phyloP scores from a whole-genome alignment of 768 basidiomycete genomes.

The Botryobasidium botryosum region DNA sequence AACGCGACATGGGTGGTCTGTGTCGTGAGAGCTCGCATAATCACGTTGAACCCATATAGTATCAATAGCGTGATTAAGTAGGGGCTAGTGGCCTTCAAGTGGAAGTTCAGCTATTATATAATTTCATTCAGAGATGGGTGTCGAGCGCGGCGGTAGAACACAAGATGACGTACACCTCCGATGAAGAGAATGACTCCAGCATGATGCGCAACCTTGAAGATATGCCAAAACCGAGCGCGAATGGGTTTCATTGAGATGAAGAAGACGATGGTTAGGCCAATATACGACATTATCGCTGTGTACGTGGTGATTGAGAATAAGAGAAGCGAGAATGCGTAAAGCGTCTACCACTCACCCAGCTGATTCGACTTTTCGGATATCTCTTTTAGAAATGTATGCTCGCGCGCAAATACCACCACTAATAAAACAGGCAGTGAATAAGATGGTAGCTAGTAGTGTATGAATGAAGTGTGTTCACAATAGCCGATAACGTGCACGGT shows the following conservation, averaged over 20 bases:
- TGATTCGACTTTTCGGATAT: conserved; percentile 1
- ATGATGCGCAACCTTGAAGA: not conserved
- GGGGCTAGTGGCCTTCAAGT: not conserved
- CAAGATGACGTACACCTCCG: not conserved
- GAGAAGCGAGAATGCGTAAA: not conserved
- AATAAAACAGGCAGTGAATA: no score
- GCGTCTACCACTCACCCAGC: no score
- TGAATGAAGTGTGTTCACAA: no score
- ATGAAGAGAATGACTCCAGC: not conserved
- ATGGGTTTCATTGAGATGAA: not conserved
- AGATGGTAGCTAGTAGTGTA: no score
- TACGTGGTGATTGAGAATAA: no score
- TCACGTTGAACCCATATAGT: no score
- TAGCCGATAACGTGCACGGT: conserved; percentile 1
- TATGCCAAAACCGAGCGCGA: not conserved
- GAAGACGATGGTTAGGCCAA: conserved; percentile 1
- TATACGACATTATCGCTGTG: not conserved
- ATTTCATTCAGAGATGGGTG: not conserved
- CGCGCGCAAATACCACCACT: not conserved
- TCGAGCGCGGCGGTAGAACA: not conserved
- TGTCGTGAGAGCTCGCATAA: no score
- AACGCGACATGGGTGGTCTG: conserved; percentile 1
- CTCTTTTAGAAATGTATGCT: not conserved
- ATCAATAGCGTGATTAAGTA: no score
- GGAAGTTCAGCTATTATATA: conserved; percentile 1